Base-by-base conservation (phyloP, 1,139 yeast species). In the Candida frijolesensis region DNA sequence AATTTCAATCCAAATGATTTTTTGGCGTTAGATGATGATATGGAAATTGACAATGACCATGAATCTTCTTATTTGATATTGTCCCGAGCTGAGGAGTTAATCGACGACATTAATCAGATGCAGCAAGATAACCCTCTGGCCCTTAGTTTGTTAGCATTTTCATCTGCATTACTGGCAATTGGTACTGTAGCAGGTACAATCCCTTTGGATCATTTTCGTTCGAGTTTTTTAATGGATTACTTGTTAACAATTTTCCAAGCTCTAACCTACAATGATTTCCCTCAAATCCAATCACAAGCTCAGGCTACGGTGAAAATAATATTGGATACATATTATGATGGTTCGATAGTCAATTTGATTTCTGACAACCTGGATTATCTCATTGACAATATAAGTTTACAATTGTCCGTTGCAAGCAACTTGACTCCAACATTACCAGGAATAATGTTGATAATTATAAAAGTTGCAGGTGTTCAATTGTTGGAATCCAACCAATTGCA, bases 321-420 rank as follows among this genome's bases (percentile, higher is more conserved):
- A 9, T 80, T 95, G 0, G 61, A 72, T 11, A 68, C 68, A 7
- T 76, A 88, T 43, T 87, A 86, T 56, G 67, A 77, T 46, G 83
- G 84, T 0, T 82, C 89, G 0, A 67, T 91, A 7, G 70, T 74
- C 42, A 66, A 66, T 2, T 61, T 92, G 55, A 73, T 94, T 3
- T 61, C 77, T 40, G 84, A 82, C 39, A 92, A 92, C 62, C 79
- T 84, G 58, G 97, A 92, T 61, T 92, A 92, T 62, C 66, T 94
- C 25, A 71, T 91, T 11, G 97, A 94, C 65, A 71, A 91, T 0
- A 70, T 91, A 15, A 85, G 96, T 7, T 68, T 84, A 40, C 82
- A 80, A 55, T 70, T 94, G 48, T 82, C 89, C 27, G 80, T 87
- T 3, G 83, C 90, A 9, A 76, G 81, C 19, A 66, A 71, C 14